Percentiles rank a stretch among this genome's conserved stretches.
These are phyloP conservation scores for Triglochin maritima DNA, from an alignment of 106 monocot genomes.

Conservation along the genomic window DNA sequence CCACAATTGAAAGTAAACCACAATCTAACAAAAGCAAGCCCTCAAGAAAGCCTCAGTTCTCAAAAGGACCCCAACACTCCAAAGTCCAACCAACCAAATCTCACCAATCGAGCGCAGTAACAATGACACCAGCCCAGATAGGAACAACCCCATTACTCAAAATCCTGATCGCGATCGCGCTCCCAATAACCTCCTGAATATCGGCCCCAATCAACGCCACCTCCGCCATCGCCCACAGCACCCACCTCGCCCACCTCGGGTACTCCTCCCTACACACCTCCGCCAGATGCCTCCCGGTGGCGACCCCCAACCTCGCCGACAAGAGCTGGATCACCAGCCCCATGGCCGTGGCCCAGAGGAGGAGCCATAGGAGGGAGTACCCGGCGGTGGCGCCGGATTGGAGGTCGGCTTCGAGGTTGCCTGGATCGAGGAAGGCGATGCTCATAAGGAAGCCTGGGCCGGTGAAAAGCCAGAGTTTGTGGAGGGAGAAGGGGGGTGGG, in stretches of 20 bases:
- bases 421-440: conserved; percentile 74
- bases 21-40: too few relatives aligned
- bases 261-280: conserved; percentile 79
- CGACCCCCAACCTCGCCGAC: conserved; percentile 58
- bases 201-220: conserved; percentile 63
- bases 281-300: conserved; percentile 54
- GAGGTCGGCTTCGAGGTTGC: conserved; percentile 69
- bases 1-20: too few relatives aligned
- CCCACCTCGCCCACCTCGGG: conserved; percentile 45
- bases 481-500: conserved; percentile 44
- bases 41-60: too few relatives aligned
- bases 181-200: conserved; percentile 80
- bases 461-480: conserved; percentile 65
- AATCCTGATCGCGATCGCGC: conserved; percentile 62
- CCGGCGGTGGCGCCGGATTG: conserved; percentile 67
- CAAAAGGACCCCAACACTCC: too few relatives aligned
- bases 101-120: conserved; percentile 68
- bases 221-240: conserved; percentile 68
- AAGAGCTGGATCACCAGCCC: conserved; percentile 59
- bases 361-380: conserved; percentile 60
- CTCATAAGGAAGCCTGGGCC: conserved; percentile 77
- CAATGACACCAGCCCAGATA: conserved; percentile 58
- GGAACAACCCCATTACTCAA: conserved; percentile 44
- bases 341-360: conserved; percentile 59
- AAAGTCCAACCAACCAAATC: background rate